phyloP scores from a whole-genome alignment of 1,284 basidiomycete genomes.

The Cerrena zonata region DNA sequence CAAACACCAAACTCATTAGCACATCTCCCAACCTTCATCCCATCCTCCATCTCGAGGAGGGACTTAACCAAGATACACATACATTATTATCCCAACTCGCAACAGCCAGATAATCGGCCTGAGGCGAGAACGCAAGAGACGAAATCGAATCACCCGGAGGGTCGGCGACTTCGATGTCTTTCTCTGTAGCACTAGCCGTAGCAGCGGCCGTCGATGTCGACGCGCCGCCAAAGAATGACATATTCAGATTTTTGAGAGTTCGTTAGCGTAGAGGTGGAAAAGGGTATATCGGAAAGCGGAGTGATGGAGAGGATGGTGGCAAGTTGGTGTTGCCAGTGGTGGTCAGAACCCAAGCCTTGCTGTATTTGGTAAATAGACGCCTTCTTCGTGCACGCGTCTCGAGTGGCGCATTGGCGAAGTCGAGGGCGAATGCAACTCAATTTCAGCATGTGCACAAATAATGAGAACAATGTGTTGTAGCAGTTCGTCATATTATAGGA shows the following conservation, averaged over 20 bases:
- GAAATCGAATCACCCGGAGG: conserved; percentile 74
- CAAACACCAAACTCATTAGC: conserved; percentile 2
- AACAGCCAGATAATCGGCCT: conserved; percentile 68
- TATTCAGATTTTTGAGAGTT: conserved; percentile 13
- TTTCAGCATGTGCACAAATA: too few species aligned
- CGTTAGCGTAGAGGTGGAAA: background rate
- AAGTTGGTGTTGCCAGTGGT: background rate
- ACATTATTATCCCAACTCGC: conserved; percentile 79
- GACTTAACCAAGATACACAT: conserved; percentile 22
- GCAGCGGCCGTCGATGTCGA: conserved; percentile 25
- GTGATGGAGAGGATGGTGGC: background rate
- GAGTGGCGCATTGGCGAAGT: too few species aligned
- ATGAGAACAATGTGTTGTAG: too few species aligned
- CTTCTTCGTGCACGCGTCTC: too few species aligned
- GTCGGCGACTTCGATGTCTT: conserved; percentile 72
- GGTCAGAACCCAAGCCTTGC: too few species aligned
- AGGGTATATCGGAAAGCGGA: too few species aligned
- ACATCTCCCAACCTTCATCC: conserved; percentile 1
- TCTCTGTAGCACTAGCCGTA: conserved; percentile 31
- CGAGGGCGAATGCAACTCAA: too few species aligned
- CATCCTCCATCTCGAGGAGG: background rate
- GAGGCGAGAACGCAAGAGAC: conserved; percentile 58
- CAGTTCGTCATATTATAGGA: too few species aligned
- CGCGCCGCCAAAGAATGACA: conserved; percentile 38
- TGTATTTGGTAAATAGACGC: background rate